Evolutionary conservation across 2,329 filamentous ascomycete species (phyloP), one percentile per base, ranked within the genome.

Genomic region (Chalaropsis thielavioides): DNA sequence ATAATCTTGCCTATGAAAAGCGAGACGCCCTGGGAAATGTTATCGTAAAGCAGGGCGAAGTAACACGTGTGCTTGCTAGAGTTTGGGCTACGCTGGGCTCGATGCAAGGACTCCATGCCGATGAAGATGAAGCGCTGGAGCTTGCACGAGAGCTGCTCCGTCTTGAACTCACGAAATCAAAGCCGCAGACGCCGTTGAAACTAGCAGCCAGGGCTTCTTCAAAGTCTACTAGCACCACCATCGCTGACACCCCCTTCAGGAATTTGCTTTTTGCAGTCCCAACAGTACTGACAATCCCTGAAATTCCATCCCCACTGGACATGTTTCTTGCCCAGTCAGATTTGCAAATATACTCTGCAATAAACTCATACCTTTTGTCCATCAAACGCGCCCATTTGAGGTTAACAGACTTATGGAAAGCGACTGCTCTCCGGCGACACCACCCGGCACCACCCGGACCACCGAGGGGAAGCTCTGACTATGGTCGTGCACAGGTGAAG

Each of bases 331-430:
- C 88, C 11, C 78, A 82, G 3, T 79, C 85, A 0, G 92, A 97
- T 71, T 76, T 95, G 11, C 82, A 87, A 61, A 82, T 83, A 0
- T 99, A 97, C 74, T 88, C 90, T 0, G 81, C 81, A n/a, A 86
- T 96, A 68, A 91, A 95, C 73, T 83, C 90, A 1, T 97, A 96
- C 70, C 81, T 99, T 0, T 77, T 96, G 10, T 88, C 90, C 0
- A 85, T 97, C 68, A 87, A 90, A 63, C 84, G 92, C 66, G 89
- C 91, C 2, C 91, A 96, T 72, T 83, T 96, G 17, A 87, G 89
- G 44, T 80, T 97, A 1, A 88, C 89, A 0, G 85, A 89, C 69
- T 77, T 97, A 1, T 97, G 94, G 92, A 92, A 90, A 72, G 86
- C 89, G 68, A 90, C 87, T 4, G 83, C 85, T 1, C 81, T 95